A percentile compares a stretch with the other conserved stretches of the same genome.
phyloP scores from a whole-genome alignment of 768 basidiomycete genomes.

The Boletus rubescentipes region DNA sequence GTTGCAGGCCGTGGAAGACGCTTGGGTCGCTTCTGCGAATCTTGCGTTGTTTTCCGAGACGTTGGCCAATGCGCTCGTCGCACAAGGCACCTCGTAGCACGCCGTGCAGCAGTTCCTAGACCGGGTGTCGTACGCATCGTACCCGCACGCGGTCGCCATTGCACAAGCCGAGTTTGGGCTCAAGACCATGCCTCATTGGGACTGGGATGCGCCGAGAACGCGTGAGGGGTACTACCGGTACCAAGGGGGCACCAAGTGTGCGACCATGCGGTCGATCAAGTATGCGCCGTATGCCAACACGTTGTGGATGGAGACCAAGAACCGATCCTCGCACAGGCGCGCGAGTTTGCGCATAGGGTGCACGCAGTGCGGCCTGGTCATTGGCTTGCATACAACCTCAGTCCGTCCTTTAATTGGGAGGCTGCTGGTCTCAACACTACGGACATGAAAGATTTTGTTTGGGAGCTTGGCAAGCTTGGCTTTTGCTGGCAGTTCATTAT shows the following conservation, averaged over 20 bases:
- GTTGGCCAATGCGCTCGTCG: conserved; percentile 64
- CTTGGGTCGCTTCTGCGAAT: conserved; percentile 78
- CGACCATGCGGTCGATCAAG: conserved; percentile 86
- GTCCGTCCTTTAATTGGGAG: conserved; percentile 93
- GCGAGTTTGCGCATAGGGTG: conserved; percentile 89
- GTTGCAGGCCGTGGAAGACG: conserved; percentile 85
- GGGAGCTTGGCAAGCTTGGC: conserved; percentile 92
- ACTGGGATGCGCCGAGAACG: conserved; percentile 93
- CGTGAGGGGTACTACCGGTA: conserved; percentile 97
- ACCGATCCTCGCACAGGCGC: conserved; percentile 89
- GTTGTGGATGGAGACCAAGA: conserved; percentile 97
- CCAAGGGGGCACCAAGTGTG: conserved; percentile 94
- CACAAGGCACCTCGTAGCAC: conserved; percentile 50
- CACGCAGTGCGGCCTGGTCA: conserved; percentile 80
- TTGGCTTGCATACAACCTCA: conserved; percentile 96
- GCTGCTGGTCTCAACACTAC: conserved; percentile 84
- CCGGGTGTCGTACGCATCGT: conserved; percentile 66
- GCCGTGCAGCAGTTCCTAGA: conserved; percentile 61
- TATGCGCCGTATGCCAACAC: conserved; percentile 93
- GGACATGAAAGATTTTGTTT: conserved; percentile 88
- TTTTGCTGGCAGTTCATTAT: conserved; percentile 99
- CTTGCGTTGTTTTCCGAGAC: conserved; percentile 78
- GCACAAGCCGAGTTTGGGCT: conserved; percentile 81
- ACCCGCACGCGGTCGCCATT: conserved; percentile 65
- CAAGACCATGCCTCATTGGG: conserved; percentile 77